Base-by-base conservation (phyloP, 768 basidiomycete species). In the Boletus tylopilopsis region DNA sequence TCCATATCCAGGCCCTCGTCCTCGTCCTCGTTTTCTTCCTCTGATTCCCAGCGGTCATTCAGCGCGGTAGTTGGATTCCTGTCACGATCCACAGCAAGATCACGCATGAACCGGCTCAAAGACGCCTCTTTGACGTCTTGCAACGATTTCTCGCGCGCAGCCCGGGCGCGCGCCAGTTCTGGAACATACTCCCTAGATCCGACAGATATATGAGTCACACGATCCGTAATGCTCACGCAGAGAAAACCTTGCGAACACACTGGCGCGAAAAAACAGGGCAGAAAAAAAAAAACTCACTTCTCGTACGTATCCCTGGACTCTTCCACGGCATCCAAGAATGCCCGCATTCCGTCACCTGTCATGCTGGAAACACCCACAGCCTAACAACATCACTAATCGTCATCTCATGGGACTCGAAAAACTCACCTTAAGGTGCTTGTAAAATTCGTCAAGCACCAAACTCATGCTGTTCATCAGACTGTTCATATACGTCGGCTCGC, bases 381-480 rank as follows among this genome's bases (percentile, higher is more conserved):
- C 94, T 95, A 55, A 23, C 40, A 41, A 43, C 41, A 30, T 41
- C 36, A n/a, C 27, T 25, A 21, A 32, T 27, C 29, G 12, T 24
- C 33, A 21, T 35, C 34, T 35, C 43, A 23, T 27, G 25, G 19
- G 35, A 39, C 19, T 18, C 27, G 35, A 37, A 38, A 18, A 23
- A 19, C 79, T 34, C 43, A 92, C 94, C 75, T 90, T 91, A 45
- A 99, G 73, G 57, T 96, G 87, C 69, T 94, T 91, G 71, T 99
- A 99, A 60, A 99, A 99, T 64, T 98, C 96, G 62, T 99, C 96
- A 45, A 99, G 71, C 7, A 99, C 95, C 45, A 99, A 70, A 66
- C 94, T 94, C 96, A 99, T 98, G 64, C 90, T 93, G 57, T 95
- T 93, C 95, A 98, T 99, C 55, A 99, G 73, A 64, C 92, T 94